Conservation (phyloP, 495 filamentous ascomycete species). For the Daldinia concentrica region DNA sequence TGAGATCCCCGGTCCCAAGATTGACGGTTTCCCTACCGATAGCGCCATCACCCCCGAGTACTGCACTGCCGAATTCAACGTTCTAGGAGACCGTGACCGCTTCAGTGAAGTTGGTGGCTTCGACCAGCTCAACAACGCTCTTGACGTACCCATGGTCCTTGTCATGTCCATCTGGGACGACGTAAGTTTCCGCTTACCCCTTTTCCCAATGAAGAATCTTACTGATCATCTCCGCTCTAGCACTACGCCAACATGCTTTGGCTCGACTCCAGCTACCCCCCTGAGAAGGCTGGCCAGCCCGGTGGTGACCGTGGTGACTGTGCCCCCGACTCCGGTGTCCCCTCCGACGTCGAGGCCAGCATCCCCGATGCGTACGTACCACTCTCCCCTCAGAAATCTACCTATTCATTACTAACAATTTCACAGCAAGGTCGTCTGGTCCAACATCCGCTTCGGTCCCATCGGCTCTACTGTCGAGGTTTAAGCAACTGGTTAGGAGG, state of each 20-base stretch:
- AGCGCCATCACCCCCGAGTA: slow-evolving; percentile 66
- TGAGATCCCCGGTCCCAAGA: slow-evolving; percentile 62
- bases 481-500: slow-evolving; percentile 33
- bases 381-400: too few species aligned
- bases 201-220: background rate
- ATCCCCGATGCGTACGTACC: slow-evolving; percentile 63
- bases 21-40: slow-evolving; percentile 61
- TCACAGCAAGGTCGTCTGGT: slow-evolving; percentile 57
- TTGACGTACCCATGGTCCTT: slow-evolving; percentile 73
- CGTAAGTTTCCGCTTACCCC: slow-evolving; percentile 40
- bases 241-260: slow-evolving; percentile 82
- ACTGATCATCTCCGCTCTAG: slow-evolving; percentile 23
- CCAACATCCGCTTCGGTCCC: slow-evolving; percentile 77
- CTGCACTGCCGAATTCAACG: slow-evolving; percentile 68
- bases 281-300: slow-evolving; percentile 60
- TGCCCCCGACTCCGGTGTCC: slow-evolving; percentile 66
- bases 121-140: slow-evolving; percentile 62
- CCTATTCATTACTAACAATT: slow-evolving; percentile 19
- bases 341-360: slow-evolving; percentile 65
- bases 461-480: slow-evolving; percentile 69
- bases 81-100: slow-evolving; percentile 68
- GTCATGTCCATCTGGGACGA: slow-evolving; percentile 85
- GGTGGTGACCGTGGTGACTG: slow-evolving; percentile 79
- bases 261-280: slow-evolving; percentile 81
- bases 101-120: slow-evolving; percentile 71